Percentiles rank a stretch among this genome's conserved stretches.
Evolutionary conservation across 169 alveolate species (phyloP).

Genomic region (Theileria orientalis): DNA sequence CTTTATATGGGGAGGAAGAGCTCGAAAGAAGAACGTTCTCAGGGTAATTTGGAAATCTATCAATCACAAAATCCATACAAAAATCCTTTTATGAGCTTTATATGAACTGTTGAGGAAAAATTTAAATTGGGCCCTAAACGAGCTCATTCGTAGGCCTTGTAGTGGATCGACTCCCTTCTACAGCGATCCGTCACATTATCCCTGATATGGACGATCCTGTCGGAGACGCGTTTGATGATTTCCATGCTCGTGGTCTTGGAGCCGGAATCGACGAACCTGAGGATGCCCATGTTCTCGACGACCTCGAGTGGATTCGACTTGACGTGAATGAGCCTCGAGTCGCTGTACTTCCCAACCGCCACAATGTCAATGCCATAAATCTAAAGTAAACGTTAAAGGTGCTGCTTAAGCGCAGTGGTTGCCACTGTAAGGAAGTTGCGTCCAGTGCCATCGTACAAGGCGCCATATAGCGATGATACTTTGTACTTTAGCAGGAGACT

Average conservation of each 20-base stretch:
- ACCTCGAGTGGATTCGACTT: constrained; percentile 65
- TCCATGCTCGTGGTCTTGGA: constrained; percentile 44
- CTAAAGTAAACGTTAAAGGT: constrained; percentile 25
- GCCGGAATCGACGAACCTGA: constrained; percentile 47
- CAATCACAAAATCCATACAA: neutral
- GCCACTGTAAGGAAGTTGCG: neutral
- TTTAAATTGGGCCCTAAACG: neutral
- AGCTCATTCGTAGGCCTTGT: constrained; percentile 1
- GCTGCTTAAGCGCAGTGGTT: neutral
- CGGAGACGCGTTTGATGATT: constrained; percentile 48
- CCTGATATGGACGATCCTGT: constrained; percentile 37
- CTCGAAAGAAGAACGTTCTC: neutral
- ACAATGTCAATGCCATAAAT: constrained; percentile 65
- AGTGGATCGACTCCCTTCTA: constrained; percentile 1
- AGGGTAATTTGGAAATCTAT: neutral
- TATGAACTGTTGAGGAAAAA: too few relatives aligned
- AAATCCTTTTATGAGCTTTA: too few relatives aligned
- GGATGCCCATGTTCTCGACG: constrained; percentile 66
- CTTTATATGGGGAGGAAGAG: neutral
- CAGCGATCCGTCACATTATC: constrained; percentile 39
- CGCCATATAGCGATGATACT: neutral
- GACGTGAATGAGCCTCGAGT: constrained; percentile 51
- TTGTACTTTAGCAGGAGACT: neutral
- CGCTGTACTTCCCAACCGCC: constrained; percentile 68
- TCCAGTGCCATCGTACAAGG: neutral